Base-by-base conservation (phyloP, 345 rosid species). In the Hypericum androsaemum region DNA sequence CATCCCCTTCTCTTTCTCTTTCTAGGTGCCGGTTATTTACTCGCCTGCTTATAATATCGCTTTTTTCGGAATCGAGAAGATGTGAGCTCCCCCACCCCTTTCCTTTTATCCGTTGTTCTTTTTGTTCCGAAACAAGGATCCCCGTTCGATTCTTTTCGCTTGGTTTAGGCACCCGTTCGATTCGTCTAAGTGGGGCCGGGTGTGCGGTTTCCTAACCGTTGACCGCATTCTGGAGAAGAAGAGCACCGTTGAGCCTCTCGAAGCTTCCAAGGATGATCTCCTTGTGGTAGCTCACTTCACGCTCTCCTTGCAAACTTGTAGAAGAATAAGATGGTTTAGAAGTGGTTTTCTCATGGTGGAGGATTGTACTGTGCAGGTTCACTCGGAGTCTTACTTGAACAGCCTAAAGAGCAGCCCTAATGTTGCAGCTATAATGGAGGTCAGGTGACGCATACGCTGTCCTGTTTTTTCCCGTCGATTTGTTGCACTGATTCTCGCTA, bases 101-200 rank as follows among this genome's bases (percentile, higher is more conserved):
- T 37, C 7, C 2, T 39, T 41, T 7, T 39, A 5, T 56, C 1
- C 2, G 4, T 17, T 40, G 2, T 0, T 5, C 51, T 40, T 1
- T 46, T 28, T 8, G 43, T 3, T n/a, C n/a, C n/a, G n/a, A n/a
- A n/a, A 1, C 1, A 13, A 8, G 7, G 0, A 37, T 28, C 15
- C 15, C 6, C 43, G 28, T 6, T 1, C 22, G 7, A 3, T 57
- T 36, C 37, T 0, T 36, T 56, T 35, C 7, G 14, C 15, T 39
- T 41, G 10, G 0, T 37, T 39, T 53, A 82, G 98, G 80, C 95
- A 90, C 50, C 95, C 96, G 10, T 90, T 87, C 65, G 98, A 90
- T 77, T 90, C 98, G 47, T 70, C 81, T 11, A 90, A 90, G 61
- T 90, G 96, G 98, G 86, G 96, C 41, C 73, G 95, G 36, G 72